Evolutionary conservation across 228 moss, liverwort and hornwort genomes (phyloP), one percentile per base, ranked within the genome.

Genomic region (Sphagnum magellanicum): DNA sequence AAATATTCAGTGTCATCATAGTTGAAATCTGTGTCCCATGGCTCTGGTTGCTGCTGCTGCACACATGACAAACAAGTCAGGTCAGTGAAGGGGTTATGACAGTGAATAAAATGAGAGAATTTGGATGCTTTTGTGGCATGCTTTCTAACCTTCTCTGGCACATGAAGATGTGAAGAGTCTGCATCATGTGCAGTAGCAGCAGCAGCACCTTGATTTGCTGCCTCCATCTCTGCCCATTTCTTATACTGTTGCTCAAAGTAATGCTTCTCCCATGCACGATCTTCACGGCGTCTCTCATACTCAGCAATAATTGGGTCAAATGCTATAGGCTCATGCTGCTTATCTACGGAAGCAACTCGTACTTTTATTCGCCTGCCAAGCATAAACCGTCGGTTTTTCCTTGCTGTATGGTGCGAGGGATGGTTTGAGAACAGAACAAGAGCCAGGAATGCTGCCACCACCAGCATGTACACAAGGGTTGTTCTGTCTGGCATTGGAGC

Each of bases 231-330:
- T 3, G 72, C 88, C 88, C 86, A 86, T 71, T 78, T 69, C 74
- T 76, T 83, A 53, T 89, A 85, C 64, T 86, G 83, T 48, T 89
- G 79, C 78, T 83, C 78, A 67, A 81, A 87, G 48, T 83, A 80
- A 12, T 90, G 78, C 75, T 81, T 79, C 77, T 92, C 92, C 92
- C 92, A 92, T 65, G 61, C 65, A 70, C 92, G 85, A 68, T 90
- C 92, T 52, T 92, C 88, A 58, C 77, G 85, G 59, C 74, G 78
- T 61, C 81, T 81, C 71, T 90, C 89, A 61, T 83, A 81, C 48
- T 81, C 79, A 63, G 83, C 92, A 63, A 92, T 68, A 55, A 92
- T 52, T 46, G 92, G 92, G 69, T 92, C 92, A 71, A 92, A 92
- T 16, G 89, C 81, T 48, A 89, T 53, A 8, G 81, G 78, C 60